Evolutionary conservation across 257 asterid species (phyloP).

Genomic region (Avicennia marina): DNA sequence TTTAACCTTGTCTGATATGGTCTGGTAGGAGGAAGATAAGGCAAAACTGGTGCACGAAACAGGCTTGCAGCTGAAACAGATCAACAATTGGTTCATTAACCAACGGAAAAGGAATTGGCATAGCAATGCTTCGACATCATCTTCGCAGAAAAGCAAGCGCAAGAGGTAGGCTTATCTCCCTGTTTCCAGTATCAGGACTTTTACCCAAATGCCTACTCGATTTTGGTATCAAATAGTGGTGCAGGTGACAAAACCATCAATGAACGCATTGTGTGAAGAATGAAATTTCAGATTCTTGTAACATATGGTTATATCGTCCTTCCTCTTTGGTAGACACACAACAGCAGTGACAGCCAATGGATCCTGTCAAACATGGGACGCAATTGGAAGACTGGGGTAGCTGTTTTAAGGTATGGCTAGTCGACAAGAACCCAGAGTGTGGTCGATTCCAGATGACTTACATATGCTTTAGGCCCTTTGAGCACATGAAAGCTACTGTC

Average conservation of each 20-base stretch:
- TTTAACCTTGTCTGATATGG: not conserved
- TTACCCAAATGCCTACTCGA: slow-evolving; percentile 8
- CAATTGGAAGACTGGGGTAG: slow-evolving; percentile 5
- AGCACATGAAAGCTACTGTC: slow-evolving; percentile 15
- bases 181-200: not conserved
- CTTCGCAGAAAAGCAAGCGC: slow-evolving; percentile 86
- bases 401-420: slow-evolving; percentile 23
- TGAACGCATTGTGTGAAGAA: slow-evolving; percentile 25
- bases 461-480: slow-evolving; percentile 10
- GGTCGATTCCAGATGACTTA: slow-evolving; percentile 11
- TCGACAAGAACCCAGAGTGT: not conserved
- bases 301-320: not conserved
- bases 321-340: not conserved
- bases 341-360: slow-evolving; percentile 5
- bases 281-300: slow-evolving; percentile 3
- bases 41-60: slow-evolving; percentile 86
- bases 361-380: slow-evolving; percentile 7
- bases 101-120: slow-evolving; percentile 97
- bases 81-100: slow-evolving; percentile 94
- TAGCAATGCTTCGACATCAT: slow-evolving; percentile 73
- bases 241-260: slow-evolving; percentile 47
- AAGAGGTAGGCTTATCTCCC: slow-evolving; percentile 47
- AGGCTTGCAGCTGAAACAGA: slow-evolving; percentile 87
- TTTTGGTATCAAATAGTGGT: slow-evolving; percentile 29
- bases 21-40: slow-evolving; percentile 84